Conservation (phyloP, 306 rosid genomes). For the Gastrolobium bilobum region DNA sequence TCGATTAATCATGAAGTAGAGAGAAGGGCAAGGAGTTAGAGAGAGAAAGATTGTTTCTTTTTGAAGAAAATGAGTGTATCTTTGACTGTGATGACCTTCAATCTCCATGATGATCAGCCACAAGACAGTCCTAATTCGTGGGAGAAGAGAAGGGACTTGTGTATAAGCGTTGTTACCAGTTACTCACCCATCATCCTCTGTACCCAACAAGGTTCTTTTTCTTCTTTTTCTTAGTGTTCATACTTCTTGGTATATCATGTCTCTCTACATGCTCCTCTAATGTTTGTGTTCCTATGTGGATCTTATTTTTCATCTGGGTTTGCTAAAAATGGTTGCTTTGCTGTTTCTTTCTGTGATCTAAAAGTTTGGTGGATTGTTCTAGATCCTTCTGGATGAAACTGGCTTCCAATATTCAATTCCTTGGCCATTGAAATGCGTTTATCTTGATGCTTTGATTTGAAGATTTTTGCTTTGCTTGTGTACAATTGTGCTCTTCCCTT, state of each 20-base stretch:
- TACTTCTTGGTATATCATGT: no score
- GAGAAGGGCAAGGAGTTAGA: slow-evolving; percentile 7
- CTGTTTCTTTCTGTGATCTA: slow-evolving; percentile 41
- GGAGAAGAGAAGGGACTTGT: slow-evolving; percentile 94
- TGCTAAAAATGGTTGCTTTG: slow-evolving; percentile 55
- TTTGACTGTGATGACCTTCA: slow-evolving; percentile 94
- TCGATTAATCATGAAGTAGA: slow-evolving; percentile 51
- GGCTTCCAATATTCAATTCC: slow-evolving; percentile 45
- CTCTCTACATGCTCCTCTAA: neutral
- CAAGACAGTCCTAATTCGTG: slow-evolving; percentile 92
- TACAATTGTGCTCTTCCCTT: slow-evolving; percentile 16
- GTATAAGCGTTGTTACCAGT: slow-evolving; percentile 82
- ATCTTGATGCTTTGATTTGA: slow-evolving; percentile 39
- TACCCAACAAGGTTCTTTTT: slow-evolving; percentile 83
- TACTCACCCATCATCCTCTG: slow-evolving; percentile 92
- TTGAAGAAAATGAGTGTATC: slow-evolving; percentile 78
- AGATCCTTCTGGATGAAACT: slow-evolving; percentile 44
- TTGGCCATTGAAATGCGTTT: slow-evolving; percentile 23
- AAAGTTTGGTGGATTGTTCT: slow-evolving; percentile 42
- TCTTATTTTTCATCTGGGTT: slow-evolving; percentile 53
- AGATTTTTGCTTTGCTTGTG: slow-evolving; percentile 39
- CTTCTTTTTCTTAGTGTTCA: neutral
- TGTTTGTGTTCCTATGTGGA: slow-evolving; percentile 34
- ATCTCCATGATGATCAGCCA: slow-evolving; percentile 89
- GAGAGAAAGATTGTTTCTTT: neutral